Evolutionary conservation across 2,329 filamentous ascomycete genomes (phyloP).

Genomic region (Monosporascus sp.): DNA sequence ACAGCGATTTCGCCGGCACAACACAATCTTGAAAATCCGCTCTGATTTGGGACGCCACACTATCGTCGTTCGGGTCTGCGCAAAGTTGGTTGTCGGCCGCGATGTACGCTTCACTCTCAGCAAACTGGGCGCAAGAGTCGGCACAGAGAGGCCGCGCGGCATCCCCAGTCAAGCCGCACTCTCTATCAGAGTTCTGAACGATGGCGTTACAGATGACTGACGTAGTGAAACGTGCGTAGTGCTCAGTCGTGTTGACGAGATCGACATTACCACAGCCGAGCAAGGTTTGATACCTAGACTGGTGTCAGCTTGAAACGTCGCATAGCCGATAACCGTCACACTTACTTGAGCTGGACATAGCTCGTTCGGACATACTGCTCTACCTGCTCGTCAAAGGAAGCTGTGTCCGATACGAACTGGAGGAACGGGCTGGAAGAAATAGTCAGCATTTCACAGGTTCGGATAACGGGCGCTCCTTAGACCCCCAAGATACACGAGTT

Average conservation of each 20-base stretch:
- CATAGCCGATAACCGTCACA: conserved; percentile 4
- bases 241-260: conserved; percentile 68
- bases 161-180: conserved; percentile 61
- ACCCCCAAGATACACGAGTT: conserved; percentile 8
- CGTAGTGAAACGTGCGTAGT: conserved; percentile 90
- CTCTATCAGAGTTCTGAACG: conserved; percentile 75
- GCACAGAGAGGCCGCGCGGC: conserved; percentile 77
- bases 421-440: conserved; percentile 67
- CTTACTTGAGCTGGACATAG: conserved; percentile 76
- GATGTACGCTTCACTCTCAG: conserved; percentile 83
- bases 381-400: conserved; percentile 73
- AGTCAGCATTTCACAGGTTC: conserved; percentile 5
- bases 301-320: conserved; percentile 9
- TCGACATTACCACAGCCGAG: conserved; percentile 78
- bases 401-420: conserved; percentile 67
- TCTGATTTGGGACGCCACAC: conserved; percentile 68
- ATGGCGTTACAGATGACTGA: conserved; percentile 91
- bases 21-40: conserved; percentile 91
- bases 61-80: conserved; percentile 53
- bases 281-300: conserved; percentile 66
- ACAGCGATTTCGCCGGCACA: conserved; percentile 73
- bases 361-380: conserved; percentile 64
- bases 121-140: conserved; percentile 79
- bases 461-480: not conserved
- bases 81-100: conserved; percentile 70